phyloP scores from a whole-genome alignment of 306 rosid species.

The Castanea crenata region DNA sequence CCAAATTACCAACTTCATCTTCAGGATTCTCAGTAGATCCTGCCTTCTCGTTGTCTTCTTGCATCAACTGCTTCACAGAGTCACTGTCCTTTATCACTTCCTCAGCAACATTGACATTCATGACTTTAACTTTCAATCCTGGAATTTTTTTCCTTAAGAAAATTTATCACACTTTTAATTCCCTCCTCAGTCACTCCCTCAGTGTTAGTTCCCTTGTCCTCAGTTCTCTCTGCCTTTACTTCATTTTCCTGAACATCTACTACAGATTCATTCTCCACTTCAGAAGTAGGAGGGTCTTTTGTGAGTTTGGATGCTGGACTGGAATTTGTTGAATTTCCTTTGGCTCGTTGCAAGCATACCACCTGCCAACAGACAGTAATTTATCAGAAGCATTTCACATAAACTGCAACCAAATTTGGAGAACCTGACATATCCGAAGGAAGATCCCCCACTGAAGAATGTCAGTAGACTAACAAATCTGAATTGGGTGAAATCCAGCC shows the following conservation, averaged over 20 bases:
- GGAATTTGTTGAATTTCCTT: slow-evolving; percentile 53
- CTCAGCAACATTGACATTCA: slow-evolving; percentile 63
- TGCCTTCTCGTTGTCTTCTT: slow-evolving; percentile 52
- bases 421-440: slow-evolving; percentile 10
- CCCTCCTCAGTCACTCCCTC: slow-evolving; percentile 94
- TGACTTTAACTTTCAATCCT: slow-evolving; percentile 84
- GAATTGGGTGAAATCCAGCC: neutral
- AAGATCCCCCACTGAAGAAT: slow-evolving; percentile 11
- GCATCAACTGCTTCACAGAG: slow-evolving; percentile 69
- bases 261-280: slow-evolving; percentile 51
- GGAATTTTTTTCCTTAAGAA: slow-evolving; percentile 95
- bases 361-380: slow-evolving; percentile 52
- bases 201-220: slow-evolving; percentile 59
- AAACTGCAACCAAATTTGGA: slow-evolving; percentile 4
- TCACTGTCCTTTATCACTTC: slow-evolving; percentile 61
- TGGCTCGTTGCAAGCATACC: slow-evolving; percentile 75
- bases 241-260: slow-evolving; percentile 56
- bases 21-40: slow-evolving; percentile 59
- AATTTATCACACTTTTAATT: slow-evolving; percentile 83
- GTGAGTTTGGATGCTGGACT: slow-evolving; percentile 38
- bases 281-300: slow-evolving; percentile 56
- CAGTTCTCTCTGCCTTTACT: slow-evolving; percentile 56
- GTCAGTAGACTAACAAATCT: slow-evolving; percentile 14
- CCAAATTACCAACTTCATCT: slow-evolving; percentile 57
- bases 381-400: slow-evolving; percentile 18